phyloP scores from a whole-genome alignment of 768 basidiomycete genomes.

The Pholiota microspora region DNA sequence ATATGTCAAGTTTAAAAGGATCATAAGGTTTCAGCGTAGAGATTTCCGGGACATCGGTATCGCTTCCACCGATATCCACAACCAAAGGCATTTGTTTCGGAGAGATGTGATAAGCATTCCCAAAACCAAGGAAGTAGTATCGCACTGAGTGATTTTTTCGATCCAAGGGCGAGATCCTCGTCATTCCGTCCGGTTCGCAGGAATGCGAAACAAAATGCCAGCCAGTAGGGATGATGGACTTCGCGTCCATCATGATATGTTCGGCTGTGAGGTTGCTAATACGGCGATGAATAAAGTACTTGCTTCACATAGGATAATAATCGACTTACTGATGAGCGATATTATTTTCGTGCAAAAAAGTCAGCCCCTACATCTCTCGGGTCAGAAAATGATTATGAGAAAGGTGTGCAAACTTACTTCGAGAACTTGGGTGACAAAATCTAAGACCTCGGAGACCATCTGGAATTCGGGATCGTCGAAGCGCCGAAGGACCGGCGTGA shows the following conservation, averaged over 20 bases:
- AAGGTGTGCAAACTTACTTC: constrained; percentile 21
- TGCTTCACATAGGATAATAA: not conserved
- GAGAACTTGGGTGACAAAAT: constrained; percentile 29
- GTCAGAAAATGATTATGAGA: not conserved
- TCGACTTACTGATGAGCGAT: constrained; percentile 30
- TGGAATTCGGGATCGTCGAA: constrained; percentile 33
- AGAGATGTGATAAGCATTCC: constrained; percentile 21
- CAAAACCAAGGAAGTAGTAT: constrained; percentile 39
- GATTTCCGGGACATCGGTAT: constrained; percentile 25
- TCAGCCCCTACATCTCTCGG: constrained; percentile 24
- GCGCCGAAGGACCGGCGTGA: constrained; percentile 35
- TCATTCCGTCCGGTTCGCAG: constrained; percentile 28
- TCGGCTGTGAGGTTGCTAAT: constrained; percentile 28
- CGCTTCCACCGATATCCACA: constrained; percentile 22
- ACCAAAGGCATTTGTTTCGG: constrained; percentile 18
- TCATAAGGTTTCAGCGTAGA: constrained; percentile 21
- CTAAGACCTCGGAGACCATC: constrained; percentile 25
- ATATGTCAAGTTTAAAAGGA: constrained; percentile 29
- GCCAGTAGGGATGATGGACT: constrained; percentile 28
- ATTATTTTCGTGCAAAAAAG: constrained; percentile 29
- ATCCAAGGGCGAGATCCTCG: constrained; percentile 23
- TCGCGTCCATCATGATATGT: constrained; percentile 38
- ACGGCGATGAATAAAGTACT: not conserved
- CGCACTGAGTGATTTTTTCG: constrained; percentile 34
- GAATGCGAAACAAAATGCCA: constrained; percentile 33